Evolutionary conservation across 139 green algal species (phyloP).

Genomic region (Spirogloea muscicola): DNA sequence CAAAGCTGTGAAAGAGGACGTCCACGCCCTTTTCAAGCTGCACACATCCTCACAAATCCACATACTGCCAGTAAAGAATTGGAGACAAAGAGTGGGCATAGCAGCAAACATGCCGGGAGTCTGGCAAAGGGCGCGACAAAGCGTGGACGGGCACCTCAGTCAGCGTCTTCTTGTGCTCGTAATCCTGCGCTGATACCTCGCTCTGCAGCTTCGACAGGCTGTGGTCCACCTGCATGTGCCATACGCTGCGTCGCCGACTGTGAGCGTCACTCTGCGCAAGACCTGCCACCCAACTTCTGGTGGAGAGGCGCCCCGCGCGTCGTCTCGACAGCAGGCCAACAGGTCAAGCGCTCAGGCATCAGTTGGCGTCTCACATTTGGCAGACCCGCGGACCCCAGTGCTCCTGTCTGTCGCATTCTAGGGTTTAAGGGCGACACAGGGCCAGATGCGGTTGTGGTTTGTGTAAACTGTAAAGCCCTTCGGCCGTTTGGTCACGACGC

Average conservation of each 20-base stretch:
- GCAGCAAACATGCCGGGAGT: neutral
- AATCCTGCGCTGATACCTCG: slow-evolving; percentile 28
- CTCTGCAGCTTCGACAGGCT: slow-evolving; percentile 12
- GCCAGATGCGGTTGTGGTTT: too few species aligned
- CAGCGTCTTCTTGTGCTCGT: slow-evolving; percentile 31
- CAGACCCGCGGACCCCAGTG: neutral
- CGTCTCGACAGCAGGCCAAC: neutral
- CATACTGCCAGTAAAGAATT: neutral
- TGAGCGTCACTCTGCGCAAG: neutral
- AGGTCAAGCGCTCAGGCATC: neutral
- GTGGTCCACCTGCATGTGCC: slow-evolving; percentile 15
- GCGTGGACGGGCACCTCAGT: neutral
- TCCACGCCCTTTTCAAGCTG: slow-evolving; percentile 37
- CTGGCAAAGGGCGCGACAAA: neutral
- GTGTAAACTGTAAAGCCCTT: too few species aligned
- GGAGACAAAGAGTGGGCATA: neutral
- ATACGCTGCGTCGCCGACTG: too few species aligned
- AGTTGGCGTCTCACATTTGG: neutral
- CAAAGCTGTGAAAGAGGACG: slow-evolving; percentile 33
- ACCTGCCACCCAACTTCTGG: neutral
- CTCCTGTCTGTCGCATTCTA: too few species aligned
- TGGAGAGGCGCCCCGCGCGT: neutral
- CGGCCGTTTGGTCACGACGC: too few species aligned
- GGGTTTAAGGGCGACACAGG: too few species aligned
- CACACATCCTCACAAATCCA: neutral